These are phyloP conservation scores for Multifurca ochricompacta DNA, from an alignment of 768 basidiomycete genomes.

Conservation along the genomic window DNA sequence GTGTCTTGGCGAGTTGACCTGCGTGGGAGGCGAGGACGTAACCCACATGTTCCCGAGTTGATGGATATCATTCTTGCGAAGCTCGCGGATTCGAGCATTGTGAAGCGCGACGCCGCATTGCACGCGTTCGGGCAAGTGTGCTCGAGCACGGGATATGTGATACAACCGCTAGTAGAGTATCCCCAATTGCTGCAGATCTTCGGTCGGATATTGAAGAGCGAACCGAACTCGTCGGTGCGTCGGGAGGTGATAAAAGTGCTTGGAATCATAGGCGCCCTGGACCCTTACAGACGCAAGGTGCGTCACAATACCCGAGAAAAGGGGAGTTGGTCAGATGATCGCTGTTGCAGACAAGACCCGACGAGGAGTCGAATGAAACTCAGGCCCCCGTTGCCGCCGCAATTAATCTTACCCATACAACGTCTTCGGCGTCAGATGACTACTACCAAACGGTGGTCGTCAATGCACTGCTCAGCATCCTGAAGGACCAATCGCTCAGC, in stretches of 20 bases:
- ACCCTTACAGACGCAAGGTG: constrained; percentile 93
- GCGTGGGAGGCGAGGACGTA: constrained; percentile 91
- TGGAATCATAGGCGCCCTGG: constrained; percentile 91
- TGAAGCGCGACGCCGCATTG: constrained; percentile 90
- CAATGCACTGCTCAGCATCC: constrained; percentile 72
- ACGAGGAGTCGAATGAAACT: constrained; percentile 48
- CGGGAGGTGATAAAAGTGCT: constrained; percentile 92
- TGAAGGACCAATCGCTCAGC: constrained; percentile 83
- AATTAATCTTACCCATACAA: constrained; percentile 58
- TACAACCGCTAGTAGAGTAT: constrained; percentile 83
- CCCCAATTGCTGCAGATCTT: constrained; percentile 84
- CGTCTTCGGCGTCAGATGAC: constrained; percentile 72
- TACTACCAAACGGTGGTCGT: constrained; percentile 98
- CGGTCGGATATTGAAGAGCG: constrained; percentile 78
- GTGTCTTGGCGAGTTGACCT: constrained; percentile 90
- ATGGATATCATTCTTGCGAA: constrained; percentile 87
- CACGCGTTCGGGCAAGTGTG: constrained; percentile 93
- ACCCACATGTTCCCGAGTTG: constrained; percentile 71
- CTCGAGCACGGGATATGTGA: constrained; percentile 92
- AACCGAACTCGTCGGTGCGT: constrained; percentile 59
- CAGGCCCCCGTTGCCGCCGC: constrained; percentile 52
- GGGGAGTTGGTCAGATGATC: background rate
- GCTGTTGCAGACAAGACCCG: constrained; percentile 42
- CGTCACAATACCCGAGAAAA: constrained; percentile 9
- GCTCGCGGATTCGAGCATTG: constrained; percentile 80